Base-by-base conservation (phyloP, 2,329 filamentous ascomycete species). In the Arthrobotrys sphaeroides region DNA sequence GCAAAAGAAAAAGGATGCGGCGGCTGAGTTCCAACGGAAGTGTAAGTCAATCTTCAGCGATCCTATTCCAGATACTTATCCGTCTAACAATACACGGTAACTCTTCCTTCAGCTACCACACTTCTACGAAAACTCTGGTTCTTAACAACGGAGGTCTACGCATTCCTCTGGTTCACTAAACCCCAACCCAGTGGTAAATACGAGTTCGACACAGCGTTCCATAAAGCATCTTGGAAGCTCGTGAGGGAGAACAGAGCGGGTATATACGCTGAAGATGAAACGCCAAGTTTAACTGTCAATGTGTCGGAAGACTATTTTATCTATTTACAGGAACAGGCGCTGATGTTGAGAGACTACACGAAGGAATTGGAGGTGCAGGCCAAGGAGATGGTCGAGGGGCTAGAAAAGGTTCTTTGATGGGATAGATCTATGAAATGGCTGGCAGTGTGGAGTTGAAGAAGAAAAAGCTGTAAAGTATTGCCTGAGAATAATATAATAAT, bases 221-320 rank as follows among this genome's bases (percentile, higher is more conserved):
- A 74, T 28, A 67, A 57, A 16, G 42, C 61, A 0, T 57, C 64
- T 16, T 74, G 62, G 42, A 68, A 33, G 10, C 24, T 74, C 10
- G 40, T 74, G 10, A 59, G 70, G 13, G 62, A 62, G 16, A 61
- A 57, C 26, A 45, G 70, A 16, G 61, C 45, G 0, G 18, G 45
- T 1, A 26, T 70, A 22, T 70, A 70, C n/a, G 36, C 31, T 0
- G 70, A 67, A 5, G 69, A 61, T 13, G 60, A 68, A 6, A 43
- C 20, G 5, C 42, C 45, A 3, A 33, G 40, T 4, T 5, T 60
- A 7, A 42, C 33, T 1, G 22, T 26, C 2, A 57, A 61, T 5
- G n/a, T 74, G 20, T 55, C 70, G 2, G 64, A 62, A 18, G 70
- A 67, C 43, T 74, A 74, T 43, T 74, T 74, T 42, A 74, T 74